Conservation (phyloP, 768 basidiomycete genomes). For the Lyophyllum semitale region DNA sequence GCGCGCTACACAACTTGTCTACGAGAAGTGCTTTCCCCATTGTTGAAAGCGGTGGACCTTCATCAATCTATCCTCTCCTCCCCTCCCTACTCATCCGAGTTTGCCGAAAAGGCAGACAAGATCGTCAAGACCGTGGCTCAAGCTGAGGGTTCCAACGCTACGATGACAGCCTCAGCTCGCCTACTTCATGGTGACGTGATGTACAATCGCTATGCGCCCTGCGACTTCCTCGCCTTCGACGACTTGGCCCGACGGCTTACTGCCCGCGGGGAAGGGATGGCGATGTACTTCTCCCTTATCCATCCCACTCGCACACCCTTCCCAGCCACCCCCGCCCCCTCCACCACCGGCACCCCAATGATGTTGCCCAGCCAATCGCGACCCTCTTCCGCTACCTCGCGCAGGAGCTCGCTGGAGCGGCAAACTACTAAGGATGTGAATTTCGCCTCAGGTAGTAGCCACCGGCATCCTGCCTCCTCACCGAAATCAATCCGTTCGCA, state of each 20-base stretch:
- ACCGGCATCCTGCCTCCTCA: conserved; percentile 1
- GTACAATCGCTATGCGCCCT: conserved; percentile 59
- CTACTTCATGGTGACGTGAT: conserved; percentile 62
- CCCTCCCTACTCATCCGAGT: conserved; percentile 41
- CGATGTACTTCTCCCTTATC: conserved; percentile 60
- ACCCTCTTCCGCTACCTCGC: background rate
- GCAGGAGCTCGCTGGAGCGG: background rate
- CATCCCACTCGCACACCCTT: conserved; percentile 64
- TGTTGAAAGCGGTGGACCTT: conserved; percentile 43
- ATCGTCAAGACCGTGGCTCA: conserved; percentile 34
- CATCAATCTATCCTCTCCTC: conserved; percentile 49
- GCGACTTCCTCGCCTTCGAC: conserved; percentile 56
- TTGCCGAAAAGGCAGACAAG: conserved; percentile 28
- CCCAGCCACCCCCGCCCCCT: conserved; percentile 45
- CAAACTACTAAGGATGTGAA: background rate
- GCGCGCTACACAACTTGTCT: conserved; percentile 56
- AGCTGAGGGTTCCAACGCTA: conserved; percentile 55
- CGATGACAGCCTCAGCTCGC: conserved; percentile 50
- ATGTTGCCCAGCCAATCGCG: conserved; percentile 11
- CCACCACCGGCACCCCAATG: conserved; percentile 30
- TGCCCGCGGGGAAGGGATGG: conserved; percentile 63
- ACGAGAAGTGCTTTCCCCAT: conserved; percentile 46
- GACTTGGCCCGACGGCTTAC: conserved; percentile 48
- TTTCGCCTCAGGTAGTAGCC: background rate
- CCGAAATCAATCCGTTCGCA: conserved; percentile 13